A percentile compares a stretch with the other conserved stretches of the same genome.
phyloP scores from a whole-genome alignment of 2,329 filamentous ascomycete genomes.

The Neonectria faginata region DNA sequence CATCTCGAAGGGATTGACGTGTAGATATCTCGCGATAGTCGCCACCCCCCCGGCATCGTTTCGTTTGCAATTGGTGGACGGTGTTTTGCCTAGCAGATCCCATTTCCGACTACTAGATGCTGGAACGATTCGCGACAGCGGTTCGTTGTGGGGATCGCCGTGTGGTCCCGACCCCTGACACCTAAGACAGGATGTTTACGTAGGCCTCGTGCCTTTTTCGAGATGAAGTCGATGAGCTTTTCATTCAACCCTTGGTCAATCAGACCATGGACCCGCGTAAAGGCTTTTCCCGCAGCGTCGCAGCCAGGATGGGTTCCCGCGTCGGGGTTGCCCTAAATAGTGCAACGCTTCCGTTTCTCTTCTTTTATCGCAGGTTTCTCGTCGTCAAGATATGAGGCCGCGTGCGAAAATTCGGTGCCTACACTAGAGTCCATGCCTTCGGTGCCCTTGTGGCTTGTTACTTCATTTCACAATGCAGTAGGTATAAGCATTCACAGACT shows the following conservation, averaged over 20 bases:
- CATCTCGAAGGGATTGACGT: slow-evolving; percentile 13
- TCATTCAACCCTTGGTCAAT: not conserved
- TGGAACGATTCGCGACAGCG: slow-evolving; percentile 20
- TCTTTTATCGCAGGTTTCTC: not conserved
- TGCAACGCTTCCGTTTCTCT: not conserved
- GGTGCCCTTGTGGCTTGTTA: not conserved
- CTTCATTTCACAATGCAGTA: no score
- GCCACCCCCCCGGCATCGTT: not conserved
- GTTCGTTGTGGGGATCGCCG: slow-evolving; percentile 16
- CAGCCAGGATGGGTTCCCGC: slow-evolving; percentile 3
- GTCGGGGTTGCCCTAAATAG: not conserved
- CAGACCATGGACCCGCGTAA: slow-evolving; percentile 19
- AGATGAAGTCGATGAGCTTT: not conserved
- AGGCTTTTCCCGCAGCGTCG: slow-evolving; percentile 11
- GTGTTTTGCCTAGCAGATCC: slow-evolving; percentile 23
- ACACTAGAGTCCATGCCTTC: no score
- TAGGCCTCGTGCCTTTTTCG: slow-evolving; percentile 8
- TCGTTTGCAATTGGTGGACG: slow-evolving; percentile 21
- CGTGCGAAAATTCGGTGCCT: not conserved
- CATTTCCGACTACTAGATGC: not conserved
- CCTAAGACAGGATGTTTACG: slow-evolving; percentile 29
- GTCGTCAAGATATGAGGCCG: not conserved
- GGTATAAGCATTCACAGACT: no score
- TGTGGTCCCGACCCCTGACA: slow-evolving; percentile 1
- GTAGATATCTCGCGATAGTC: slow-evolving; percentile 10